Percentiles rank a stretch among this genome's conserved stretches.
These are phyloP conservation scores for Lasiodiplodia citricola DNA, from an alignment of 2,329 filamentous ascomycete species.

Conservation along the genomic window DNA sequence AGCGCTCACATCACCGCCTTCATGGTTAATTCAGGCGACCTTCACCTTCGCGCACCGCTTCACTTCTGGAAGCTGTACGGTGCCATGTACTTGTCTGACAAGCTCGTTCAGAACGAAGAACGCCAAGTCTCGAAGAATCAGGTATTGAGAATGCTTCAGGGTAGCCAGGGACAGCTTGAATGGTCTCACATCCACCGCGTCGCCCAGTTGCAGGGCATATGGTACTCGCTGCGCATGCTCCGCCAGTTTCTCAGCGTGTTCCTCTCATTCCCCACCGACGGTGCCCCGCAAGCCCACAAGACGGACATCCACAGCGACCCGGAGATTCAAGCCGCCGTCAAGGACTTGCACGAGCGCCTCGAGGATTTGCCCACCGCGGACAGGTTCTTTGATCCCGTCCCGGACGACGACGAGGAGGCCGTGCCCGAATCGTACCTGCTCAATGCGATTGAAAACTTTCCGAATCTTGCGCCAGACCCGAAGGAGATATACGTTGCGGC, in stretches of 20 bases:
- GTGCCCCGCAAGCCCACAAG: neutral
- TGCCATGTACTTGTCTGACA: constrained; percentile 4
- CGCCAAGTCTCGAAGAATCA: constrained; percentile 4
- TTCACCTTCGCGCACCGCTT: neutral
- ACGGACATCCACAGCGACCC: neutral
- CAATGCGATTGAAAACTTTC: constrained; percentile 4
- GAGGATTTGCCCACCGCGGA: neutral
- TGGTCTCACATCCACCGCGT: constrained; percentile 18
- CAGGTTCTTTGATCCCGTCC: constrained; percentile 14
- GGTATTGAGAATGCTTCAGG: neutral
- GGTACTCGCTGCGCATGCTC: constrained; percentile 26
- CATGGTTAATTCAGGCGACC: constrained; percentile 4
- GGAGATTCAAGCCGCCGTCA: neutral
- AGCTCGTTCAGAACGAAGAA: constrained; percentile 14
- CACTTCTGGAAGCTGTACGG: constrained; percentile 24
- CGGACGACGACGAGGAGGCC: neutral
- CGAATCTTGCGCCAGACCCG: constrained; percentile 2
- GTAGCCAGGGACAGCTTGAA: neutral
- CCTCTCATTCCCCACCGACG: neutral
- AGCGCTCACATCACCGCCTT: constrained; percentile 16
- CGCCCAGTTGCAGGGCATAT: constrained; percentile 21
- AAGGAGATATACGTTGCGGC: neutral
- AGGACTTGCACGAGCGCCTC: neutral
- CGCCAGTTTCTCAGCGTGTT: constrained; percentile 19
- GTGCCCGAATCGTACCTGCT: neutral